phyloP scores from a whole-genome alignment of 768 basidiomycete species.

The Amanita pallidorosea region DNA sequence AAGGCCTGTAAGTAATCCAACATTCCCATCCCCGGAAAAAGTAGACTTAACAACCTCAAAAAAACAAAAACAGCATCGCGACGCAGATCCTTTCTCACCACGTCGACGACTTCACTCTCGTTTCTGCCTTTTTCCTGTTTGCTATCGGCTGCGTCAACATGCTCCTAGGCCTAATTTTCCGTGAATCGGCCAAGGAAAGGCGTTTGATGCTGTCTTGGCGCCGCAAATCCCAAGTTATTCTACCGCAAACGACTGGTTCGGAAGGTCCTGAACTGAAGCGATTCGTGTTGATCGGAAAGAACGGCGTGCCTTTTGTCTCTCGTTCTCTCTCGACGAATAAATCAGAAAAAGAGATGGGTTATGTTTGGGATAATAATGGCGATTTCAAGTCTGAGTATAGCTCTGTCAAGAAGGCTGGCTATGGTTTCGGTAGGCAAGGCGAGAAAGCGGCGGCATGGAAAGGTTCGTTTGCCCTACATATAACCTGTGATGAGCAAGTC shows the following conservation, averaged over 20 bases:
- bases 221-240: slow-evolving; percentile 40
- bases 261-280: slow-evolving; percentile 3
- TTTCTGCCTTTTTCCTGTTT: slow-evolving; percentile 80
- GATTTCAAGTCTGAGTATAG: slow-evolving; percentile 12
- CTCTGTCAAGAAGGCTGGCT: slow-evolving; percentile 27
- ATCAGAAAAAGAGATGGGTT: slow-evolving; percentile 5
- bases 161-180: slow-evolving; percentile 71
- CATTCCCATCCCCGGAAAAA: background rate
- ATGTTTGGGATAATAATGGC: background rate
- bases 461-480: slow-evolving; percentile 25
- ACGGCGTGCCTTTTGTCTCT: slow-evolving; percentile 3
- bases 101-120: slow-evolving; percentile 77
- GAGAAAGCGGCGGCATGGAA: slow-evolving; percentile 67
- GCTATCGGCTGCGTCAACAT: slow-evolving; percentile 78
- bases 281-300: slow-evolving; percentile 1
- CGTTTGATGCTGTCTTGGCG: slow-evolving; percentile 64
- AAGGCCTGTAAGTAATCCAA: slow-evolving; percentile 52
- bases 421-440: slow-evolving; percentile 75
- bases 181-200: slow-evolving; percentile 50
- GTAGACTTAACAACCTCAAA: background rate
- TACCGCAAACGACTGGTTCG: slow-evolving; percentile 23
- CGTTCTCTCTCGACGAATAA: slow-evolving; percentile 1
- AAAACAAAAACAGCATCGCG: slow-evolving; percentile 33
- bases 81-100: slow-evolving; percentile 67
- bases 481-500: background rate